Conservation (phyloP, 179 eudicot genomes). For the Silene vulgaris region DNA sequence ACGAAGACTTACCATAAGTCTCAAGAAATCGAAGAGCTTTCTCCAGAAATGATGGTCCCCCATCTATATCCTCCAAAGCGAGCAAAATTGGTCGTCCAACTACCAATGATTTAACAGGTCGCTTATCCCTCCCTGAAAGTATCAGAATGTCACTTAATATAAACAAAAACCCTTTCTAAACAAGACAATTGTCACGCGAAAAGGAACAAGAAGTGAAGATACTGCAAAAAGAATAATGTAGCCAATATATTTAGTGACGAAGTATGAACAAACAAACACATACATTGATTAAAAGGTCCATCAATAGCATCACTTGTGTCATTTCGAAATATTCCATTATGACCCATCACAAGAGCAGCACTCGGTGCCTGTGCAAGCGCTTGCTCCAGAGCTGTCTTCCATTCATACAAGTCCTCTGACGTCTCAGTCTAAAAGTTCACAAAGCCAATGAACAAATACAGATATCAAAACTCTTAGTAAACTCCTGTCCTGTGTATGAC, state of each 20-base stretch:
- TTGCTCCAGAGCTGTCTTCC: conserved; percentile 94
- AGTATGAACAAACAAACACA: conserved; percentile 29
- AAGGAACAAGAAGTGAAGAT: not conserved
- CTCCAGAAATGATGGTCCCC: conserved; percentile 95
- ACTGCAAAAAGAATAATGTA: not conserved
- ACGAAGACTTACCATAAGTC: conserved; percentile 54
- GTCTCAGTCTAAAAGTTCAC: conserved; percentile 73
- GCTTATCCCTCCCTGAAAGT: conserved; percentile 79
- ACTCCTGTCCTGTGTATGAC: not conserved
- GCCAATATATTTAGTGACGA: not conserved
- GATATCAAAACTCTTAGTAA: conserved; percentile 9
- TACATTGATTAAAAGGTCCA: conserved; percentile 86
- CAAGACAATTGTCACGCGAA: conserved; percentile 4
- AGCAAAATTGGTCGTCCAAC: conserved; percentile 96
- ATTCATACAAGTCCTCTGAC: conserved; percentile 83
- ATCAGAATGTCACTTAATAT: conserved; percentile 9
- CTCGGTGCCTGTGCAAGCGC: conserved; percentile 99
- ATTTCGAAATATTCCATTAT: conserved; percentile 90
- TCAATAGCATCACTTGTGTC: conserved; percentile 69
- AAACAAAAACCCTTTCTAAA: not conserved
- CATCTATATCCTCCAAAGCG: conserved; percentile 96
- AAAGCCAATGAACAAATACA: conserved; percentile 9
- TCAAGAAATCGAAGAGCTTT: conserved; percentile 95
- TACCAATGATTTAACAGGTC: conserved; percentile 89
- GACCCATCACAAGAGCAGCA: conserved; percentile 99